Evolutionary conservation across 371 early-diverging fungal species (phyloP), one percentile per base, ranked within the genome.

Genomic region (Racocetra persica): DNA sequence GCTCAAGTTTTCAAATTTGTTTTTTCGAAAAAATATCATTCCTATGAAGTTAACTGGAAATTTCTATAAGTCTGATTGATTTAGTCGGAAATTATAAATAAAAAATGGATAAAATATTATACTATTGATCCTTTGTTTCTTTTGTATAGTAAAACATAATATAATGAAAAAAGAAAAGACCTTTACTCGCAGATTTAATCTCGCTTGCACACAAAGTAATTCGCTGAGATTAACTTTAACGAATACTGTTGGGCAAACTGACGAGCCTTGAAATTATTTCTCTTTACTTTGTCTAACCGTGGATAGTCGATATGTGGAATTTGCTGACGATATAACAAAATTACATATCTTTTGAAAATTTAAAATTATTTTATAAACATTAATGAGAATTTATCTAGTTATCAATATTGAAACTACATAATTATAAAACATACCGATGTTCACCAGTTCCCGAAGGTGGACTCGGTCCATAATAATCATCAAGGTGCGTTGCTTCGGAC

Each of bases 271-370:
- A 90, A 92, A 13, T 66, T 65, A 5, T 79, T 55, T 36, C 91
- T 86, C 14, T 51, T 14, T 14, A 4, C 16, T 14, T 16, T 16
- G 4, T 51, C 16, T 16, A 51, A 16, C 1, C 3, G 3, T 77
- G 79, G 78, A 22, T 84, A 82, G 36, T 87, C 82, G 8, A 80
- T 60, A 57, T 83, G 59, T 8, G 81, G 59, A 59, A 76, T 45
- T 26, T 85, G 75, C 75, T 93, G 92, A 71, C 89, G 87, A 82
- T 87, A 93, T 45, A 92, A 83, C 28, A 92, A 82, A 80, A 92
- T 91, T 4, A 51, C 51, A 14, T 51, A 51, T 51, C 51, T 49
- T 51, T 14, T 13, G 14, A 51, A 51, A 4, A 51, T 14, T 51
- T 13, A 51, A 51, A 51, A 51, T 51, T 51, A 4, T 13, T 51